Evolutionary conservation across 202 grass and related monocot species (phyloP), one percentile per base, ranked within the genome.

Genomic region (Saccharum hybrid): DNA sequence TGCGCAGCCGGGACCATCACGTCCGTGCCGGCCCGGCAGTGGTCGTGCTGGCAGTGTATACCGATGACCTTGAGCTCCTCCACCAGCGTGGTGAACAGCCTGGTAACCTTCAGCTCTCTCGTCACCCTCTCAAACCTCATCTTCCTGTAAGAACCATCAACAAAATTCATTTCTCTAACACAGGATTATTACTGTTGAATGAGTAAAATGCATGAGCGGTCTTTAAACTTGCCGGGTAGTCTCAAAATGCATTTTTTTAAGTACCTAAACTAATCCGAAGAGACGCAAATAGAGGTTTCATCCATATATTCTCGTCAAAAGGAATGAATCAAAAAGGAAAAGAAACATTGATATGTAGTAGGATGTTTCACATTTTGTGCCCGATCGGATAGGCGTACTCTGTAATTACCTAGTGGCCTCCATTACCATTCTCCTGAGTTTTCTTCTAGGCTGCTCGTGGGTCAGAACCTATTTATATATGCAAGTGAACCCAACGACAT

Each of bases 121-220:
- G 91, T 33, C 75, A 97, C 86, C 82, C 94, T 94, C 84, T 97
- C 94, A 66, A 97, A 97, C 79, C 94, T 92, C 84, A 91, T 77
- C 68, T 92, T 94, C 86, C 94, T 97, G 77, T 10, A 52, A 10
- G 8, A 62, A 28, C 10, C 23, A 28, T 0, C 21, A 51, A 34
- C 21, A 70, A 13, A 10, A 16, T 11, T 4, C 30, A 62, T 84
- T 80, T 69, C 34, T 56, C 1, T 28, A 28, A 28, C 28, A 28
- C 28, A 28, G 28, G 28, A 28, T 28, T 28, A 28, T 28, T 28
- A 28, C 28, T 1, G 28, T 28, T 28, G 28, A 28, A 28, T 28
- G 28, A 28, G 28, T 28, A 28, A 28, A n/a, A 34, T 34, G 33
- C 33, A 34, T 34, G 33, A 34, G 33, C 33, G 33, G 33, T 34